Conservation (phyloP, 441 rosid genomes). For the Corymbia calophylla region DNA sequence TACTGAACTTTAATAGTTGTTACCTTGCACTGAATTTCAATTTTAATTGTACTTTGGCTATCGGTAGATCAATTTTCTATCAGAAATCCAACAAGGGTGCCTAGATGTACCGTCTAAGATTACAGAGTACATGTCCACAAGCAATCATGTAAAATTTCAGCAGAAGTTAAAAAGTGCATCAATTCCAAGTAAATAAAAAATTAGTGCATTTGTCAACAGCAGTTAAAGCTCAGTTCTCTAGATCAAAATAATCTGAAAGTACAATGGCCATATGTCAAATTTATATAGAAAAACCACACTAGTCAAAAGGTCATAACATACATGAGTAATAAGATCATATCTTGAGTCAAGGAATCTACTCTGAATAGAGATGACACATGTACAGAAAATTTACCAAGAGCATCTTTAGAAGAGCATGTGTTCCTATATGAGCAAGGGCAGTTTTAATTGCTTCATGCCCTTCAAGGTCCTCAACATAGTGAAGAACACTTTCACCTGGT, state of each 20-base stretch:
- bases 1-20: neutral
- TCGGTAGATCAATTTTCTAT: neutral
- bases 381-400: slow-evolving; percentile 53
- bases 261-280: neutral
- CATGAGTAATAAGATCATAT: neutral
- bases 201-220: neutral
- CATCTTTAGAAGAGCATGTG: slow-evolving; percentile 99
- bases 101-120: neutral
- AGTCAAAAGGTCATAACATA: neutral
- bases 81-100: neutral
- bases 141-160: neutral
- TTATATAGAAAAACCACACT: neutral
- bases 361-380: neutral
- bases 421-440: slow-evolving; percentile 95
- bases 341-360: neutral
- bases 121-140: neutral
- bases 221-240: neutral
- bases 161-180: neutral
- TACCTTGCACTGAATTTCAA: neutral
- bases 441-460: slow-evolving; percentile 73
- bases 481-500: slow-evolving; percentile 88
- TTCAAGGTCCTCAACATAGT: slow-evolving; percentile 70
- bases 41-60: neutral
- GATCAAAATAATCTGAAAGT: neutral
- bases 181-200: neutral